Evolutionary conservation across 805 yeast genomes (phyloP).

Genomic region (Soucietia sequanensis): DNA sequence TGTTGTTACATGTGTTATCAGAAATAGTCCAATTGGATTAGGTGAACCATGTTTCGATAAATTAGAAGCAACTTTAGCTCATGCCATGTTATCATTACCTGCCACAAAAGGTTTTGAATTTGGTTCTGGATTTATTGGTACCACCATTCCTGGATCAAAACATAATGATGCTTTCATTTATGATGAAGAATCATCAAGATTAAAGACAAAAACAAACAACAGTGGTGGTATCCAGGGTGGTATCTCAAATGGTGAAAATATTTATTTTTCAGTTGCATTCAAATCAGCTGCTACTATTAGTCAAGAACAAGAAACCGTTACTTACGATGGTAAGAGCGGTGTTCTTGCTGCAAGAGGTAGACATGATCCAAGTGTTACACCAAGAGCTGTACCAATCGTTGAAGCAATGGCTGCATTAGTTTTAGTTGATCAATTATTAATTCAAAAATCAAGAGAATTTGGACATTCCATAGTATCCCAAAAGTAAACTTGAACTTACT

Average conservation of each 20-base stretch:
- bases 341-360: slow-evolving; percentile 93
- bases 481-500: too few relatives aligned
- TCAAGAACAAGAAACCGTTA: slow-evolving; percentile 84
- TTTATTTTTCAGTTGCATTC: slow-evolving; percentile 93
- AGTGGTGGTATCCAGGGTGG: slow-evolving; percentile 99
- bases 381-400: slow-evolving; percentile 97
- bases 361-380: slow-evolving; percentile 98
- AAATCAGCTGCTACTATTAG: slow-evolving; percentile 98
- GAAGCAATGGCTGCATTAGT: slow-evolving; percentile 98
- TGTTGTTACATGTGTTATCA: slow-evolving; percentile 93
- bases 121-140: slow-evolving; percentile 94
- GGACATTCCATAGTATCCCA: slow-evolving; percentile 14
- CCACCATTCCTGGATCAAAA: slow-evolving; percentile 84
- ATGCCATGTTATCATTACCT: slow-evolving; percentile 96
- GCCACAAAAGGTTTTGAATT: slow-evolving; percentile 98
- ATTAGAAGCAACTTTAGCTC: slow-evolving; percentile 92
- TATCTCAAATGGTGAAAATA: slow-evolving; percentile 92
- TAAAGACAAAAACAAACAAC: slow-evolving; percentile 86
- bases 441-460: slow-evolving; percentile 79
- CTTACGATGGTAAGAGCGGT: slow-evolving; percentile 87
- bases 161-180: slow-evolving; percentile 86
- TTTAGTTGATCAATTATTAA: slow-evolving; percentile 77
- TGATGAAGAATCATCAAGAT: slow-evolving; percentile 56
- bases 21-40: slow-evolving; percentile 92
- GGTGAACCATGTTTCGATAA: slow-evolving; percentile 99